phyloP scores from a whole-genome alignment of 2,329 filamentous ascomycete genomes.

The Trichoderma brevicompactum region DNA sequence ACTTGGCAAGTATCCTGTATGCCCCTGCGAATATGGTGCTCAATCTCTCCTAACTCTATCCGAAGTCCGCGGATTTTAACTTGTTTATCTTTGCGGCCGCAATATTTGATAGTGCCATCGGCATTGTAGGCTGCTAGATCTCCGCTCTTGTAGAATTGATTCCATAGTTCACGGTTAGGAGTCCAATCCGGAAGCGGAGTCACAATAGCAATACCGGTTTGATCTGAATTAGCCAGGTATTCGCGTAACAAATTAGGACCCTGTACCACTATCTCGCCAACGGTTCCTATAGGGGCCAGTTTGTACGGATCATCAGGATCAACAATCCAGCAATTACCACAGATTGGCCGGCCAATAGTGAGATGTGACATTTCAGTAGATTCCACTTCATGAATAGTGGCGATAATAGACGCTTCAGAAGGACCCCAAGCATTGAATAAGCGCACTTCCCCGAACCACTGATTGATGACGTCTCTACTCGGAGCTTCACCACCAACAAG shows the following conservation, averaged over 20 bases:
- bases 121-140: slow-evolving; percentile 22
- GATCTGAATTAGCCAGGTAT: slow-evolving; percentile 3
- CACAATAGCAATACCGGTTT: slow-evolving; percentile 1
- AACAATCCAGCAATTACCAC: slow-evolving; percentile 25
- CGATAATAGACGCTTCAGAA: slow-evolving; percentile 4
- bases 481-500: slow-evolving; percentile 15
- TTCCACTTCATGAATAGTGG: neutral
- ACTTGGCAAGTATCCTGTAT: neutral
- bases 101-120: slow-evolving; percentile 19
- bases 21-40: slow-evolving; percentile 7
- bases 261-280: slow-evolving; percentile 23
- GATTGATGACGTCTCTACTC: slow-evolving; percentile 18
- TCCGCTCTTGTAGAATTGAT: slow-evolving; percentile 15
- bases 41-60: slow-evolving; percentile 26
- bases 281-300: neutral
- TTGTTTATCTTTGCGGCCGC: slow-evolving; percentile 19
- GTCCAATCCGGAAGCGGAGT: slow-evolving; percentile 5
- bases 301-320: neutral
- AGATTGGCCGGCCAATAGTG: slow-evolving; percentile 8
- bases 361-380: neutral
- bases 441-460: slow-evolving; percentile 13
- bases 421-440: slow-evolving; percentile 25
- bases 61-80: slow-evolving; percentile 24
- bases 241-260: slow-evolving; percentile 6
- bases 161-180: slow-evolving; percentile 1